Conservation (phyloP, 2,329 filamentous ascomycete genomes). For the Colletotrichum sp. region DNA sequence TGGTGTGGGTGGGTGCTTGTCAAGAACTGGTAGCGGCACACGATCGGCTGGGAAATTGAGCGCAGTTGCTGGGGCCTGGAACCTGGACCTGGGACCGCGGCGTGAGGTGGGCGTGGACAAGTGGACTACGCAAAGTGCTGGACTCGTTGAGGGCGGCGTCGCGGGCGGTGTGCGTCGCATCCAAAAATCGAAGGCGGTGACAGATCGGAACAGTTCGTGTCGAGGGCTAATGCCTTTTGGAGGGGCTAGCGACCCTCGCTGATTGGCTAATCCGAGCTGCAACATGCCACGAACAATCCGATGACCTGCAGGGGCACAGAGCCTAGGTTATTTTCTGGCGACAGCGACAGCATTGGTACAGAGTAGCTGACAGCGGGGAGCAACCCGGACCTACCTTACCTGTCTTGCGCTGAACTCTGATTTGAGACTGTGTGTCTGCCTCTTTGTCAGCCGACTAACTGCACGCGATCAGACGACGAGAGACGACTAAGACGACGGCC, state of each 20-base stretch:
- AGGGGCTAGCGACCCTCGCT: neutral
- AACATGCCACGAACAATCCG: neutral
- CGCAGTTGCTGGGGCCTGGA: neutral
- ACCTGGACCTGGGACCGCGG: neutral
- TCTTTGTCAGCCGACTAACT: slow-evolving; percentile 7
- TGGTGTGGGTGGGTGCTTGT: slow-evolving; percentile 1
- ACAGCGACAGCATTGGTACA: neutral
- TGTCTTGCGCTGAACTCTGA: neutral
- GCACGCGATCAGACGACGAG: neutral
- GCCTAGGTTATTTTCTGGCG: neutral
- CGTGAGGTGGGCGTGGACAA: neutral
- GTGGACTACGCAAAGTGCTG: neutral
- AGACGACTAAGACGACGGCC: neutral
- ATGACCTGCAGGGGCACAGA: neutral
- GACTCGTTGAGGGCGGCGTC: neutral
- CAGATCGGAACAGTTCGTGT: slow-evolving; percentile 8
- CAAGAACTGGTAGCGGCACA: neutral
- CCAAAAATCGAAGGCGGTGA: slow-evolving; percentile 15
- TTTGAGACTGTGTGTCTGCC: neutral
- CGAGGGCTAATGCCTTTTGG: neutral
- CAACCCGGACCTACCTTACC: neutral
- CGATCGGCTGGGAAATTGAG: slow-evolving; percentile 7
- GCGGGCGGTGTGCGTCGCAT: slow-evolving; percentile 9
- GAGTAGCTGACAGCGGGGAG: neutral
- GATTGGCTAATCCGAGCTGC: neutral